Conservation (phyloP, 208 protist species). For the Acanthamoeba triangularis region DNA sequence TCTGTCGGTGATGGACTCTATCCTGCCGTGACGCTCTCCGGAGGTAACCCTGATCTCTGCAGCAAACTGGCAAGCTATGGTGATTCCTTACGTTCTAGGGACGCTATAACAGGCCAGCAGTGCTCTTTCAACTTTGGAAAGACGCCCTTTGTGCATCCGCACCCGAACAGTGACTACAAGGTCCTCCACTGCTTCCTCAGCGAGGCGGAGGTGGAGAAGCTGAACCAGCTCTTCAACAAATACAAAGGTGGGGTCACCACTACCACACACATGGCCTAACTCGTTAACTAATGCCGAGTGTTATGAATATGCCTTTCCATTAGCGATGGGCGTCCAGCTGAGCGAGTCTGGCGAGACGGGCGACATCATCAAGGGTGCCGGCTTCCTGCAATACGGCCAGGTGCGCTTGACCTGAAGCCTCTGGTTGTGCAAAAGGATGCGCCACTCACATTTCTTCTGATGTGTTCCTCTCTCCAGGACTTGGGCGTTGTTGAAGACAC, state of each 20-base stretch:
- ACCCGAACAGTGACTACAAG: slow-evolving; percentile 4
- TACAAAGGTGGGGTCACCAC: slow-evolving; percentile 29
- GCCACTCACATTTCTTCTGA: too few species aligned
- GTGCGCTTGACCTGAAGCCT: background rate
- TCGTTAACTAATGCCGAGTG: background rate
- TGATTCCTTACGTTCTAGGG: background rate
- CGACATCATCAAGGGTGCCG: slow-evolving; percentile 35
- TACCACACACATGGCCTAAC: background rate
- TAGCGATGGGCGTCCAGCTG: background rate
- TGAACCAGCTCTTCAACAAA: slow-evolving; percentile 43
- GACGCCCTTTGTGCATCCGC: background rate
- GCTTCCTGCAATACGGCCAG: slow-evolving; percentile 27
- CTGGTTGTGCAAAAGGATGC: background rate
- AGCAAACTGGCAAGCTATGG: background rate
- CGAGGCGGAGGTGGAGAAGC: background rate
- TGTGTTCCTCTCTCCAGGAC: background rate
- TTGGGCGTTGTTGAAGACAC: slow-evolving; percentile 39
- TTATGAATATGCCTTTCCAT: background rate
- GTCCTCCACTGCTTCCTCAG: slow-evolving; percentile 66
- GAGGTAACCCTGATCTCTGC: background rate
- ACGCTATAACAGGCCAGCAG: background rate
- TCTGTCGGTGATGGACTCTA: slow-evolving; percentile 8
- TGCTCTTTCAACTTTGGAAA: slow-evolving; percentile 49
- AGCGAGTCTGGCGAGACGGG: slow-evolving; percentile 57
- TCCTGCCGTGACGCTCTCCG: slow-evolving; percentile 12